These are phyloP conservation scores for Torulaspora franciscae DNA, from an alignment of 805 yeast genomes.

Conservation along the genomic window DNA sequence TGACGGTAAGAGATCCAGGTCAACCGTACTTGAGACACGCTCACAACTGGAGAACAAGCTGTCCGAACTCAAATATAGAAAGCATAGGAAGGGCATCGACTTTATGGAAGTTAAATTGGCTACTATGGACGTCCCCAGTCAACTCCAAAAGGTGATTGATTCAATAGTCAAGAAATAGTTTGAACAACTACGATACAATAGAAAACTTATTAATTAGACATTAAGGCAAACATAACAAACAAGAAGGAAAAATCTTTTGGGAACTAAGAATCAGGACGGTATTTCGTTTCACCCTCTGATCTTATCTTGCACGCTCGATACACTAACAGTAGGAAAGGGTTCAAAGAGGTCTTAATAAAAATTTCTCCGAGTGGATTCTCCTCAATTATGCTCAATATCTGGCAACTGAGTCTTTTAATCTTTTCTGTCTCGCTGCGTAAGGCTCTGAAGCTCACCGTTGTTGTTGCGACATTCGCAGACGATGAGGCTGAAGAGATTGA, in stretches of 20 bases:
- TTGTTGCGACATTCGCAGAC: neutral
- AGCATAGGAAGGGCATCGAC: constrained; percentile 39
- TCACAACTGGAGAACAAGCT: constrained; percentile 40
- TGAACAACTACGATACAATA: neutral
- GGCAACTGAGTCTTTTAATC: constrained; percentile 14
- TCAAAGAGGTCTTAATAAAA: constrained; percentile 14
- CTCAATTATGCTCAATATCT: constrained; percentile 19
- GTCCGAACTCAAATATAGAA: constrained; percentile 34
- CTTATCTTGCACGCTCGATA: constrained; percentile 10
- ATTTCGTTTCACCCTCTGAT: neutral
- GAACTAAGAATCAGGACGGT: neutral
- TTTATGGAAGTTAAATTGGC: constrained; percentile 58
- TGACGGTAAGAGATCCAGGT: constrained; percentile 32
- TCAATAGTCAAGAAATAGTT: constrained; percentile 2
- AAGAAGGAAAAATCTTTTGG: neutral
- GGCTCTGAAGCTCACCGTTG: constrained; percentile 2
- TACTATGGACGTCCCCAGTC: constrained; percentile 59
- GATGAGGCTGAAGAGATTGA: constrained; percentile 1
- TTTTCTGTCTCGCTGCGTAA: constrained; percentile 11
- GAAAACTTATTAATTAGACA: neutral
- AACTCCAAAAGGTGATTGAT: constrained; percentile 44
- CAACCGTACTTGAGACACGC: constrained; percentile 36
- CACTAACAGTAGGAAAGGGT: constrained; percentile 12
- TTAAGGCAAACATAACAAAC: neutral
- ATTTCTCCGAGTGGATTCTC: constrained; percentile 24